Percentiles rank a stretch among this genome's conserved stretches.
phyloP scores from a whole-genome alignment of 1,139 yeast genomes.

The Geotrichum aggregatum region DNA sequence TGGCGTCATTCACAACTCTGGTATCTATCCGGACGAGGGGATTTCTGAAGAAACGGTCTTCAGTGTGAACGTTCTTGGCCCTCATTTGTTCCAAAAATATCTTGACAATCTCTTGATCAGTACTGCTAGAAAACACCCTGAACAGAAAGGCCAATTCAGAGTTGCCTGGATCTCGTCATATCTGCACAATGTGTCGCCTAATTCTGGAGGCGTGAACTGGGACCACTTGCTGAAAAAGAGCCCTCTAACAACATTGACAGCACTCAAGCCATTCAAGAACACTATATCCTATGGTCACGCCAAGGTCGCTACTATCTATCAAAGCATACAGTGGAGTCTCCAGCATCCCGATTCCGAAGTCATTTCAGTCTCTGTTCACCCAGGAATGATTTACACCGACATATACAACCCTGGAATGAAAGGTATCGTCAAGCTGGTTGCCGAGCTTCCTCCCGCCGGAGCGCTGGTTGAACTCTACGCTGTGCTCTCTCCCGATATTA shows the following conservation, averaged over 20 bases:
- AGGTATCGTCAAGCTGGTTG: no score
- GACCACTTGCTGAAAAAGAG: no score
- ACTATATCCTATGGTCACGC: slow-evolving; percentile 43
- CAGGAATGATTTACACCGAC: slow-evolving; percentile 47
- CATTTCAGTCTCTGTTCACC: slow-evolving; percentile 41
- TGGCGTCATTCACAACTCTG: no score
- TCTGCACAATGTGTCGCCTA: no score
- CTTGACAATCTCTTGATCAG: slow-evolving; percentile 45
- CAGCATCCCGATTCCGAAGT: no score
- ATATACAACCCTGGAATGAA: slow-evolving; percentile 33
- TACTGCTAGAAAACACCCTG: slow-evolving; percentile 32
- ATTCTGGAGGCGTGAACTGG: no score
- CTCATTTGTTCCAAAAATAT: slow-evolving; percentile 47
- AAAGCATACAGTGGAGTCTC: slow-evolving; percentile 42
- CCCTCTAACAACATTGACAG: slow-evolving; percentile 1
- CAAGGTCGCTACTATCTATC: slow-evolving; percentile 46
- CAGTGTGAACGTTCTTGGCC: slow-evolving; percentile 52
- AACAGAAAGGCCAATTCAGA: slow-evolving; percentile 20
- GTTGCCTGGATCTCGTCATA: no score
- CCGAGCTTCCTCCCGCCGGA: slow-evolving; percentile 39
- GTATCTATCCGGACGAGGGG: slow-evolving; percentile 39
- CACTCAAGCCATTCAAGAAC: not conserved
- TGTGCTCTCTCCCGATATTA: slow-evolving; percentile 43
- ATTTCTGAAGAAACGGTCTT: slow-evolving; percentile 48
- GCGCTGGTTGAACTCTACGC: slow-evolving; percentile 46